phyloP scores from a whole-genome alignment of 192 early-diverging fungal genomes.

The Umbelopsis sp. region DNA sequence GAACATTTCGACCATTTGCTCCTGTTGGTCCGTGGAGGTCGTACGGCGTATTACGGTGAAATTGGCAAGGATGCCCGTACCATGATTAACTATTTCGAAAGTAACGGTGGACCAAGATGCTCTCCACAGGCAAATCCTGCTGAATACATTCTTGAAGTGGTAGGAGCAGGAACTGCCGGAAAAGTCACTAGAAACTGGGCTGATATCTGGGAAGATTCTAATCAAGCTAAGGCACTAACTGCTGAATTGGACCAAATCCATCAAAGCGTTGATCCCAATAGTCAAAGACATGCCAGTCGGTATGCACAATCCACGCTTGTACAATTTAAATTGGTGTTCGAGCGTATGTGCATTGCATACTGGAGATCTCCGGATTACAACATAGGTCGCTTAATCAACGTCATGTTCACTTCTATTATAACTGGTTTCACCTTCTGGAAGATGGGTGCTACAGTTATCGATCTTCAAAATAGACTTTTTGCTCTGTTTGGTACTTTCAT shows the following conservation, averaged over 20 bases:
- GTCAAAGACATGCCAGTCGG: constrained; percentile 25
- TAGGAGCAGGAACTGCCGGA: constrained; percentile 57
- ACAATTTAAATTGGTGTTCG: constrained; percentile 63
- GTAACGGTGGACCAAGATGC: constrained; percentile 67
- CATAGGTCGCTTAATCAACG: constrained; percentile 63
- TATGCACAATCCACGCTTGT: constrained; percentile 45
- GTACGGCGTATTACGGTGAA: constrained; percentile 81
- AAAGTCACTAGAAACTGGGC: constrained; percentile 63
- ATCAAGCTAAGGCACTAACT: constrained; percentile 42
- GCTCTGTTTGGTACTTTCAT: constrained; percentile 70
- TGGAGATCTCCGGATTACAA: constrained; percentile 79
- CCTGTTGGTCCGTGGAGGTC: constrained; percentile 76
- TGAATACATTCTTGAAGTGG: constrained; percentile 84
- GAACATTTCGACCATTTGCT: constrained; percentile 83
- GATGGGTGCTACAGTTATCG: constrained; percentile 48
- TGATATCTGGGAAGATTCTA: constrained; percentile 66
- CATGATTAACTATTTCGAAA: constrained; percentile 75
- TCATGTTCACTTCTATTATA: constrained; percentile 57
- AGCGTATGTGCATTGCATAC: constrained; percentile 66
- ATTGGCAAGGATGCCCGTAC: constrained; percentile 66
- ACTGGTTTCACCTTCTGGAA: constrained; percentile 78
- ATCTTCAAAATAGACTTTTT: constrained; percentile 70
- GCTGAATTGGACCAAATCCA: constrained; percentile 59
- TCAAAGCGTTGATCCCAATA: constrained; percentile 35
- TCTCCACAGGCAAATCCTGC: constrained; percentile 75